Base-by-base conservation (phyloP, 371 early-diverging fungal genomes). In the Dipsacomyces acuminosporus region DNA sequence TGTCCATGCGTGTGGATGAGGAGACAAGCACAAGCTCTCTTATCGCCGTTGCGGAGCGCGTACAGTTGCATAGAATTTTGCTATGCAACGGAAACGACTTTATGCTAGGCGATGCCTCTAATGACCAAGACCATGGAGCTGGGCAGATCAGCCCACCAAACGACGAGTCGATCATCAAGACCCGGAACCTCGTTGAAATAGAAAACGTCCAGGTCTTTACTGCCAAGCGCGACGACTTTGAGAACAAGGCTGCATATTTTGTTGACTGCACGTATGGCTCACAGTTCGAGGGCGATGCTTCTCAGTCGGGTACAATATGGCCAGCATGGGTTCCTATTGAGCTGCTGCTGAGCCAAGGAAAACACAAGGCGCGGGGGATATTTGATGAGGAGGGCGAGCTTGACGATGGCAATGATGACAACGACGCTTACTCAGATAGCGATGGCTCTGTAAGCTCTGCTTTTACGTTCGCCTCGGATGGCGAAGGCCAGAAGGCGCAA, bases 241-340 rank as follows among this genome's bases (percentile, higher is more conserved):
- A 45, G 20, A 45, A 60, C 48, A 61, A 64, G 41, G 73, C 73
- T 14, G 58, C 55, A 34, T 80, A 89, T 40, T 88, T 90, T 67
- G 85, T 84, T 4, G 86, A 83, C 20, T 78, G 81, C 36, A 77
- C 80, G 46, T 78, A 79, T 26, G 86, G 86, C 13, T 78, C 86
- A 35, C 76, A 78, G 36, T 79, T 73, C 7, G 78, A 82, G 15
- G 44, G 54, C 36, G 55, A 72, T 46, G 50, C 45, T 8, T 78
- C 76, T 38, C 55, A 79, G 19, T 59, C 73, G 18, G 75, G 57
- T 18, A 74, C 80, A 15, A 76, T 82, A 40, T 90, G 91, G 90
- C 84, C 89, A 0, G 76, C 85, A 0, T 93, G 94, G 94, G 81
- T 90, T 13, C 92, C 94, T 2, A 69, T 89, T 8, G 94, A 93